These are phyloP conservation scores for Boletus austroedulis DNA, from an alignment of 1,284 basidiomycete genomes.

Conservation along the genomic window DNA sequence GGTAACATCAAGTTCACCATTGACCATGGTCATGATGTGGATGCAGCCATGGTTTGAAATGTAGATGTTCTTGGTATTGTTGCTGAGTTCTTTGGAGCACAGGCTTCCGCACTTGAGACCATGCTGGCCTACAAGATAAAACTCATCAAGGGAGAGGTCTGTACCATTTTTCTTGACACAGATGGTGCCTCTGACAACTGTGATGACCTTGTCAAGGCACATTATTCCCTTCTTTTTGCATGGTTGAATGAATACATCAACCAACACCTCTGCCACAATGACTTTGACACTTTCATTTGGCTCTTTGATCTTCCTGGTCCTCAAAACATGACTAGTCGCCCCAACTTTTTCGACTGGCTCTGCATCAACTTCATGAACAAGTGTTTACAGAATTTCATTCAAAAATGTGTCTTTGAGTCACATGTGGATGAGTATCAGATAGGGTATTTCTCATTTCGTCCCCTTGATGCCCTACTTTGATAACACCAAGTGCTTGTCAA, in stretches of 20 bases:
- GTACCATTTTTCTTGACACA: conserved; percentile 93
- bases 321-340: conserved; percentile 79
- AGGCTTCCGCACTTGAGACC: conserved; percentile 74
- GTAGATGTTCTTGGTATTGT: conserved; percentile 76
- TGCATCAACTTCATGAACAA: conserved; percentile 97
- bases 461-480: conserved; percentile 84
- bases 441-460: conserved; percentile 68
- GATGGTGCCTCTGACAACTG: conserved; percentile 91
- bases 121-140: conserved; percentile 90
- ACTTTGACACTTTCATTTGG: conserved; percentile 91
- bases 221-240: conserved; percentile 93
- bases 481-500: conserved; percentile 91
- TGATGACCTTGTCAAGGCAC: conserved; percentile 89
- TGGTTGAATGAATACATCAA: conserved; percentile 98
- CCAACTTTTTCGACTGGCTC: conserved; percentile 94
- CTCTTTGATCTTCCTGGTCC: conserved; percentile 94
- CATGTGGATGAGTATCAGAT: conserved; percentile 79
- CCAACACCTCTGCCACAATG: conserved; percentile 87
- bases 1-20: conserved; percentile 94
- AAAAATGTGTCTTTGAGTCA: conserved; percentile 76
- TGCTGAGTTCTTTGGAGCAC: conserved; percentile 89
- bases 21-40: conserved; percentile 79
- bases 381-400: conserved; percentile 81
- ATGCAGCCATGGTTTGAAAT: conserved; percentile 85
- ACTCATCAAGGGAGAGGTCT: conserved; percentile 90